Conservation (phyloP, 1,139 yeast genomes). For the Yarrowia galli region DNA sequence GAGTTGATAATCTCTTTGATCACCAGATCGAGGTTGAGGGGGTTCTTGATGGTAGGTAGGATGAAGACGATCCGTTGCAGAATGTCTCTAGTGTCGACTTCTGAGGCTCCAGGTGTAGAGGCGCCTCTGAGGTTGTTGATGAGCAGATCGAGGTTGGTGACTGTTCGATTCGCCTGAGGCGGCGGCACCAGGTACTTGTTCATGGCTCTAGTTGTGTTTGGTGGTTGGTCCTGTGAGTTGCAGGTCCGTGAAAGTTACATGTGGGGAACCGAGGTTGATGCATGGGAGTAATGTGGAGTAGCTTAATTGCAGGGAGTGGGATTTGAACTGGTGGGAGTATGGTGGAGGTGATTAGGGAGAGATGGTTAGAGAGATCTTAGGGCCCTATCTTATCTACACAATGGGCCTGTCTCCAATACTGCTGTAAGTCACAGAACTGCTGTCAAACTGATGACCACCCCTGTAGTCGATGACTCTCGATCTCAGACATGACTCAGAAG, state of each 20-base stretch:
- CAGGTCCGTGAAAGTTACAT: constrained; percentile 22
- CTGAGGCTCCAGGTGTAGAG: constrained; percentile 19
- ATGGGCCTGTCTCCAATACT: too few relatives aligned
- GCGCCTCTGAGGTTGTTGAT: constrained; percentile 30
- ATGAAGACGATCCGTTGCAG: constrained; percentile 39
- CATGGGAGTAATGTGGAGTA: background rate
- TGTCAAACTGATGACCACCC: too few relatives aligned
- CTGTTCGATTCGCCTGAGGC: constrained; percentile 25
- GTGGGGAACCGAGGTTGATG: constrained; percentile 33
- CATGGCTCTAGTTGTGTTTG: background rate
- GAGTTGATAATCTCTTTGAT: constrained; percentile 31
- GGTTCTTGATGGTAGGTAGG: constrained; percentile 37
- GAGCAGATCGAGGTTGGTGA: constrained; percentile 31
- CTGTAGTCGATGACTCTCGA: too few relatives aligned
- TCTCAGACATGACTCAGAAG: background rate
- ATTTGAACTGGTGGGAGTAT: background rate
- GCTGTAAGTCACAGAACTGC: too few relatives aligned
- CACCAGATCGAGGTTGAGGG: constrained; percentile 33
- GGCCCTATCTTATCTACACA: too few relatives aligned
- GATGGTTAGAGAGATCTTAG: too few relatives aligned
- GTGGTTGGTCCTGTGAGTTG: background rate
- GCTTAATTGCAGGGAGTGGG: background rate
- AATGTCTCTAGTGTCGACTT: constrained; percentile 22
- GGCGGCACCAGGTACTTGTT: constrained; percentile 27
- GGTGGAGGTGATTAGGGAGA: too few relatives aligned